Conservation (phyloP, 2,329 filamentous ascomycete species). For the Beauveria sp. region DNA sequence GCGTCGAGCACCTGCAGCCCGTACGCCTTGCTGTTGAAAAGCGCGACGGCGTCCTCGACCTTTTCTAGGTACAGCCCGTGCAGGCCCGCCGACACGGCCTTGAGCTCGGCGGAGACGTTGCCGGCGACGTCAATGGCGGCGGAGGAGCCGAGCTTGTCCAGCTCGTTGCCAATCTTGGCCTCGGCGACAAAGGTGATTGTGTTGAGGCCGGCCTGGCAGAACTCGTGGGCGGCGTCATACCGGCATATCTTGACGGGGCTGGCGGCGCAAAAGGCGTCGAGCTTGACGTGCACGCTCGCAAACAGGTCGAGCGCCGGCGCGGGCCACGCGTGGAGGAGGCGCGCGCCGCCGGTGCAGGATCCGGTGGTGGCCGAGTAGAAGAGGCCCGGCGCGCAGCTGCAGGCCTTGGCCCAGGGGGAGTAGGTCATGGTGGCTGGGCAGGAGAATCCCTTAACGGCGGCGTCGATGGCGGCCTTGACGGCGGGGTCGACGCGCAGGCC, state of each 20-base stretch:
- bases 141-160: conserved; percentile 16
- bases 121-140: conserved; percentile 17
- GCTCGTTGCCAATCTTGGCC: conserved; percentile 21
- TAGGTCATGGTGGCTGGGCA: conserved; percentile 30
- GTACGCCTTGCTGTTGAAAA: conserved; percentile 30
- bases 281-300: conserved; percentile 19
- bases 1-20: conserved; percentile 19
- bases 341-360: conserved; percentile 23
- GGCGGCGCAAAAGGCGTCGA: conserved; percentile 27
- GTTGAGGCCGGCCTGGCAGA: conserved; percentile 27
- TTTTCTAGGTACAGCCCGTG: conserved; percentile 25
- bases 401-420: conserved; percentile 32
- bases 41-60: conserved; percentile 24
- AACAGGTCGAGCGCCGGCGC: conserved; percentile 22
- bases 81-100: conserved; percentile 25
- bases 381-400: conserved; percentile 36
- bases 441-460: conserved; percentile 17
- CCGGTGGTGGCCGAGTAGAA: conserved; percentile 26
- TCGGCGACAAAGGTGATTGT: conserved; percentile 28
- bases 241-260: conserved; percentile 28
- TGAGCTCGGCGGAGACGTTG: conserved; percentile 24
- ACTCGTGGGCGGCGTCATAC: conserved; percentile 27
- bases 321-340: conserved; percentile 26
- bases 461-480: conserved; percentile 16
- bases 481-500: conserved; percentile 16